Percentiles rank a stretch among this genome's conserved stretches.
These are phyloP conservation scores for Huntiella moniliformis DNA, from an alignment of 2,329 filamentous ascomycete genomes.

Conservation along the genomic window DNA sequence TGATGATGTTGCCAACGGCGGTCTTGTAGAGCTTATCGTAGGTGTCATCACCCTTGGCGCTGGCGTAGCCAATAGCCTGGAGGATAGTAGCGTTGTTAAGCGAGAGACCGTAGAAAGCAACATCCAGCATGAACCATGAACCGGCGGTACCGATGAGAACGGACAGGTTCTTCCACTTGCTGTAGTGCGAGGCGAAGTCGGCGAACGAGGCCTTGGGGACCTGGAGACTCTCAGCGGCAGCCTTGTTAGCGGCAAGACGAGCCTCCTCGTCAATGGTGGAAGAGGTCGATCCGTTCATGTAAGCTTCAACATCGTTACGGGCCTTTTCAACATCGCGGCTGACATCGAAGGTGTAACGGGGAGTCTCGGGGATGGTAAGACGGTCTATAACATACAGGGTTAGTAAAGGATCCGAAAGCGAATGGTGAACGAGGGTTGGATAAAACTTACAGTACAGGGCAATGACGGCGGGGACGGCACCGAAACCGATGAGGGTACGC, in stretches of 20 bases:
- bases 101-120: constrained; percentile 48
- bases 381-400: constrained; percentile 23
- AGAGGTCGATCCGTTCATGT: constrained; percentile 44
- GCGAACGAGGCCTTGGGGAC: constrained; percentile 51
- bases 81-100: constrained; percentile 62
- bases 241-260: constrained; percentile 38
- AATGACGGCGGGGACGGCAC: constrained; percentile 60
- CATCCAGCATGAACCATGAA: constrained; percentile 61
- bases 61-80: constrained; percentile 49
- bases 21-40: constrained; percentile 57
- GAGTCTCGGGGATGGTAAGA: constrained; percentile 72
- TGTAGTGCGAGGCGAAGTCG: constrained; percentile 56
- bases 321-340: constrained; percentile 57
- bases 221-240: constrained; percentile 34
- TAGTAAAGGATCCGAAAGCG: constrained; percentile 2
- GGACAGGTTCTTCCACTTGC: constrained; percentile 50
- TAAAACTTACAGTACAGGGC: constrained; percentile 48
- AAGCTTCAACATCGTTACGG: constrained; percentile 54
- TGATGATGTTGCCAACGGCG: constrained; percentile 59
- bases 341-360: constrained; percentile 74
- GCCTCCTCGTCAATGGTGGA: constrained; percentile 47
- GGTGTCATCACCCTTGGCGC: constrained; percentile 28
- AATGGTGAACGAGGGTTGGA: not conserved
- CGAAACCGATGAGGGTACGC: constrained; percentile 63
- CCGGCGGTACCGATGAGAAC: constrained; percentile 26